Percentiles rank a stretch among this genome's conserved stretches.
phyloP scores from a whole-genome alignment of 768 basidiomycete genomes.

The Pulveroboletus sp. region DNA sequence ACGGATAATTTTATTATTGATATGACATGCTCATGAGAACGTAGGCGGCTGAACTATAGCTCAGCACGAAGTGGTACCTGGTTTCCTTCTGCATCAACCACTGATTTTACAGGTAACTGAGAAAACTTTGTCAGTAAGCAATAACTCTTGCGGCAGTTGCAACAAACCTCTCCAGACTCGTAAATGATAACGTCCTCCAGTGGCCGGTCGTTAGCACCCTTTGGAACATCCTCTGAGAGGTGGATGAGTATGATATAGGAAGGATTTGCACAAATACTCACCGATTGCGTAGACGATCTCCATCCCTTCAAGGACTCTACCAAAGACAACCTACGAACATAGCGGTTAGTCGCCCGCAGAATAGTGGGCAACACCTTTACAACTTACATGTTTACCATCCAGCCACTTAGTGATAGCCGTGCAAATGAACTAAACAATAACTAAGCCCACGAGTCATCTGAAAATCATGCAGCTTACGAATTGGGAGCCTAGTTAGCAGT shows the following conservation, averaged over 20 bases:
- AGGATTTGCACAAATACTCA: slow-evolving; percentile 31
- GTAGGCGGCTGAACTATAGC: slow-evolving; percentile 61
- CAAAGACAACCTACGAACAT: slow-evolving; percentile 77
- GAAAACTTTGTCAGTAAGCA: slow-evolving; percentile 4
- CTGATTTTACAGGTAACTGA: slow-evolving; percentile 54
- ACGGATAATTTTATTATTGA: slow-evolving; percentile 51
- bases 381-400: slow-evolving; percentile 80
- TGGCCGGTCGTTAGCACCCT: slow-evolving; percentile 71
- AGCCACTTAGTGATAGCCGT: slow-evolving; percentile 86
- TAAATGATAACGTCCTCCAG: slow-evolving; percentile 73
- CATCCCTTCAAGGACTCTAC: slow-evolving; percentile 90
- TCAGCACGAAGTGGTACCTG: slow-evolving; percentile 95
- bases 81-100: slow-evolving; percentile 63
- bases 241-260: slow-evolving; percentile 8
- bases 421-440: slow-evolving; percentile 74
- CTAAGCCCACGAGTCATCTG: not conserved
- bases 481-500: slow-evolving; percentile 63
- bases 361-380: not conserved
- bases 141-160: slow-evolving; percentile 10
- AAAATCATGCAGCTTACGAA: slow-evolving; percentile 52
- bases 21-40: slow-evolving; percentile 36
- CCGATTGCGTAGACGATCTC: slow-evolving; percentile 78
- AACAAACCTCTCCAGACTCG: slow-evolving; percentile 81
- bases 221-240: slow-evolving; percentile 69
- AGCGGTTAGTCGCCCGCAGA: not conserved